A percentile compares a stretch with the other conserved stretches of the same genome.
These are phyloP conservation scores for Diaporthe ilicicola DNA, from an alignment of 2,329 filamentous ascomycete genomes.

Conservation along the genomic window DNA sequence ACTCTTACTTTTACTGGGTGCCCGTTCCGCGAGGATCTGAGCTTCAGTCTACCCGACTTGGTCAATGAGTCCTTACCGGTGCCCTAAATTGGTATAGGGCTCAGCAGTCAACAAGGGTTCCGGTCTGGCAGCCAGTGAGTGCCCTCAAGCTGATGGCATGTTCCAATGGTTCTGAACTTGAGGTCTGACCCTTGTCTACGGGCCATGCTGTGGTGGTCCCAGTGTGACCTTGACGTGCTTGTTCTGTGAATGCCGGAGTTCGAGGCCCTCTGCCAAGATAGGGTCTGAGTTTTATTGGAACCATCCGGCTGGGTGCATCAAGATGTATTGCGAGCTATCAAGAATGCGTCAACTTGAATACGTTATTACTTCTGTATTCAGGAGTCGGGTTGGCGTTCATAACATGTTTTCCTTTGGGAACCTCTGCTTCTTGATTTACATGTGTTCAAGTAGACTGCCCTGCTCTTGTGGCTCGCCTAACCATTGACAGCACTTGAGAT, in stretches of 20 bases:
- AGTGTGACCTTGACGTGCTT: neutral
- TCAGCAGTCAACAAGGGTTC: neutral
- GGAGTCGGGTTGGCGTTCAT: neutral
- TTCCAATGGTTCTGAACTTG: neutral
- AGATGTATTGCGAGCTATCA: conserved; percentile 1
- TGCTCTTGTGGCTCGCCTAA: neutral
- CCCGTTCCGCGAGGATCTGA: neutral
- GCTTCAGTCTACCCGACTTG: neutral
- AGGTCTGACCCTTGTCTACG: neutral
- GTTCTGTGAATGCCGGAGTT: neutral
- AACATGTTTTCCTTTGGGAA: neutral
- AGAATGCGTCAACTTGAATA: conserved; percentile 5
- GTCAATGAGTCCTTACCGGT: neutral
- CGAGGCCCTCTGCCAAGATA: neutral
- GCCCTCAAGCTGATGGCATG: neutral
- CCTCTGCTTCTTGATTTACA: neutral
- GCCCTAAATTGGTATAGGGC: neutral
- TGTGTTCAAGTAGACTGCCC: neutral
- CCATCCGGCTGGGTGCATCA: neutral
- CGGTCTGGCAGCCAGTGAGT: neutral
- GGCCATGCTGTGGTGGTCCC: neutral
- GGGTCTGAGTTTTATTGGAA: neutral
- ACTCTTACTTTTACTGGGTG: neutral
- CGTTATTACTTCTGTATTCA: neutral
- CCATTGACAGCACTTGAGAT: neutral